phyloP scores from a whole-genome alignment of 1,284 basidiomycete species.

The Golubevia pallescens region DNA sequence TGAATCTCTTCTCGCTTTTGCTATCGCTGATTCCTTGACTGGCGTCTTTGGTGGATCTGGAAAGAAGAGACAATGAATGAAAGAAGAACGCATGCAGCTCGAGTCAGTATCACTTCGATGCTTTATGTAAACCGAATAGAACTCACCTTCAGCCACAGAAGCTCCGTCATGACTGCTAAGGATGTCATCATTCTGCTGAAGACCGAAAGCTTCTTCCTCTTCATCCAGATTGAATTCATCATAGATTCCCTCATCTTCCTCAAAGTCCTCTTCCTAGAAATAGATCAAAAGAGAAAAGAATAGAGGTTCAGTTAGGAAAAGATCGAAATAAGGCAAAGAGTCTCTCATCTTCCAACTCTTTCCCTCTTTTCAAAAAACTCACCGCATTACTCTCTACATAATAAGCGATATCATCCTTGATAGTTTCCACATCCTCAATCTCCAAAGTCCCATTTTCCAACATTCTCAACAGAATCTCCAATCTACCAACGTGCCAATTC shows the following conservation, averaged over 20 bases:
- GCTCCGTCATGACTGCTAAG: constrained; percentile 67
- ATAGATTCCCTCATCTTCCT: constrained; percentile 96
- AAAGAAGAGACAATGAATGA: background rate
- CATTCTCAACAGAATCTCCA: constrained; percentile 91
- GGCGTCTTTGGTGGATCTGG: constrained; percentile 1
- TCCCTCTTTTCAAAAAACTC: too few species aligned
- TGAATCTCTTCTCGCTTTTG: too few species aligned
- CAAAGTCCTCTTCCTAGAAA: constrained; percentile 89
- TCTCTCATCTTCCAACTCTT: too few species aligned
- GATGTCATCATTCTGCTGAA: constrained; percentile 72
- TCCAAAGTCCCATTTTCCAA: constrained; percentile 90
- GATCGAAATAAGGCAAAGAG: too few species aligned
- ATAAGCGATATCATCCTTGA: constrained; percentile 95
- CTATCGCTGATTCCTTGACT: background rate
- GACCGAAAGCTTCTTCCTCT: constrained; percentile 71
- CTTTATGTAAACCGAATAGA: too few species aligned
- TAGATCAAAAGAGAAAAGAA: too few species aligned
- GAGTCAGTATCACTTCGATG: too few species aligned
- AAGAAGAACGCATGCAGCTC: background rate
- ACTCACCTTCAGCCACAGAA: constrained; percentile 65
- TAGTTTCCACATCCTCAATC: constrained; percentile 78
- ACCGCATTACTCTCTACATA: constrained; percentile 96
- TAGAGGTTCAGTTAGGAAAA: too few species aligned
- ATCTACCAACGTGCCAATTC: constrained; percentile 90
- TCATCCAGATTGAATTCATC: constrained; percentile 97